Evolutionary conservation across 768 basidiomycete species (phyloP).

Genomic region (Mycena crocata): DNA sequence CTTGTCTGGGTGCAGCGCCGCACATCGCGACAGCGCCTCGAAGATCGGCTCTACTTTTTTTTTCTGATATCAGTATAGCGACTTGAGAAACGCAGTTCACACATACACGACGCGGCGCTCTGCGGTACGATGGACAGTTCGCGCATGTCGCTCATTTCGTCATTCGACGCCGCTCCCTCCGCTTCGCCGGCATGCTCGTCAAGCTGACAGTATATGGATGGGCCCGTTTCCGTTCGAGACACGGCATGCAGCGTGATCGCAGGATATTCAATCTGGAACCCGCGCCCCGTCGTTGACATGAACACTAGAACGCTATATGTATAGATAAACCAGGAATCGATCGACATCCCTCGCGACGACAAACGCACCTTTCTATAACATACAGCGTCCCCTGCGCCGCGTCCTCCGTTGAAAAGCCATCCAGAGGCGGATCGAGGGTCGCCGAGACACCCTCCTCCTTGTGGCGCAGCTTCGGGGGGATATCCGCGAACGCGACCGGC

Average conservation of each 20-base stretch:
- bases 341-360: too few species aligned
- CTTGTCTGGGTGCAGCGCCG: conserved; percentile 86
- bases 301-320: conserved; percentile 76
- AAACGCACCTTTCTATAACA: conserved; percentile 83
- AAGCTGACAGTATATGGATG: conserved; percentile 93
- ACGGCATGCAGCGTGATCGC: conserved; percentile 94
- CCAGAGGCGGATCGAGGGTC: conserved; percentile 74
- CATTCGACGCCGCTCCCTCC: conserved; percentile 44
- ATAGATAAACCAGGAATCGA: too few species aligned
- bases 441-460: conserved; percentile 78
- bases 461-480: conserved; percentile 85
- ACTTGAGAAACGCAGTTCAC: conserved; percentile 5
- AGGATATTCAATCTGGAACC: conserved; percentile 90
- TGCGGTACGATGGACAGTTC: conserved; percentile 85
- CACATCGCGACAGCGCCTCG: conserved; percentile 86
- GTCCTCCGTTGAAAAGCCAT: conserved; percentile 67
- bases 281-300: conserved; percentile 74
- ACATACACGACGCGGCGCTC: conserved; percentile 69
- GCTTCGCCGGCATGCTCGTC: conserved; percentile 69
- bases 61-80: too few species aligned
- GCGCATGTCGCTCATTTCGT: conserved; percentile 67
- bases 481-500: conserved; percentile 84
- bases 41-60: conserved; percentile 93
- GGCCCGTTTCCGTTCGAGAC: conserved; percentile 72
- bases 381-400: conserved; percentile 76